Evolutionary conservation across 2,329 filamentous ascomycete genomes (phyloP), one percentile per base, ranked within the genome.

Genomic region (Penicillium sp.): DNA sequence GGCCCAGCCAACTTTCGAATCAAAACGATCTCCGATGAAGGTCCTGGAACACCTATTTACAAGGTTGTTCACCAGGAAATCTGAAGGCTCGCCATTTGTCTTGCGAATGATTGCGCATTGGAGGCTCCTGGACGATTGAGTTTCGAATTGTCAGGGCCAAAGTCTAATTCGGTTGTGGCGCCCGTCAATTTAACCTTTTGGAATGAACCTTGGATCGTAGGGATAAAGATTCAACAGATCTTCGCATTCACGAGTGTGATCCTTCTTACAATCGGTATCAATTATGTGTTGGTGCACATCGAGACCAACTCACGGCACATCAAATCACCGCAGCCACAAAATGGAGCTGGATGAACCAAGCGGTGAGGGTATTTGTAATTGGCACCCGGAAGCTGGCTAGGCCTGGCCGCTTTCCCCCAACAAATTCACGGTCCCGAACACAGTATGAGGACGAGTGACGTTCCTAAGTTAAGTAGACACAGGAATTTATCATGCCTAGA

Each of bases 341-440:
- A 37, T 68, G 61, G 58, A 61, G 61, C 11, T 68, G 65, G 63
- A 44, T 67, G n/a, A 66, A 65, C 33, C 65, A 66, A 27, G 40
- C 60, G 5, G 22, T 69, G 6, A 60, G 60, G 5, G 58, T 67
- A 4, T 22, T 67, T 22, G 60, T 61, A 2, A 66, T 64, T 10
- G 60, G 58, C 0, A 24, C 59, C 4, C 62, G 60, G 27, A 67
- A 67, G 24, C 33, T 68, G 6, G 55, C 54, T n/a, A n/a, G n/a
- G n/a, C 2, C 63, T 68, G 24, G 64, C 67, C 6, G 61, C 64
- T 2, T 68, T 69, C 36, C 39, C 68, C 3, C 51, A 63, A 22
- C 66, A 66, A 24, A 62, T 68, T 6, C 66, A 68, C 44, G 64
- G 66, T 1, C 65, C 66, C 11, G 60, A 68, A 31, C 58, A 53